Evolutionary conservation across 352 stramenopile genomes (phyloP).

Genomic region (Hyaloperonospora brassicae): DNA sequence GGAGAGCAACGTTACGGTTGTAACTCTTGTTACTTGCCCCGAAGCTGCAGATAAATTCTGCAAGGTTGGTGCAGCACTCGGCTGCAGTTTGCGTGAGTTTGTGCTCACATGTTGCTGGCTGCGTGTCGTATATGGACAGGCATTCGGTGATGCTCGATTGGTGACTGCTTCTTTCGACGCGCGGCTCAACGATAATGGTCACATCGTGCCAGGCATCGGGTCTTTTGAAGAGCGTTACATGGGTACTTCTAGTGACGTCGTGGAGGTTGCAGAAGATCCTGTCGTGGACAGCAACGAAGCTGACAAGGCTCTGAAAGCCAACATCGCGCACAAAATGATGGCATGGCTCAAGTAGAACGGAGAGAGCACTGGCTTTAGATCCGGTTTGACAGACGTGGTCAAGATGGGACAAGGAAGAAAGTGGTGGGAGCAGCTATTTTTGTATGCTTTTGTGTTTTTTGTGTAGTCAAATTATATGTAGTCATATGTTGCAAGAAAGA

Average conservation of each 20-base stretch:
- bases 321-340: constrained; percentile 32
- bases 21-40: constrained; percentile 72
- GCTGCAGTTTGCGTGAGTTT: constrained; percentile 2
- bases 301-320: constrained; percentile 34
- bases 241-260: constrained; percentile 26
- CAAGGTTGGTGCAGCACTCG: constrained; percentile 30
- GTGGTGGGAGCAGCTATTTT: too few species aligned
- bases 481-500: not conserved
- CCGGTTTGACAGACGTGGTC: too few species aligned
- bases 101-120: not conserved
- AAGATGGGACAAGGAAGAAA: too few species aligned
- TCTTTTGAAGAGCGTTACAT: constrained; percentile 70
- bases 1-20: constrained; percentile 71
- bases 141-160: constrained; percentile 61
- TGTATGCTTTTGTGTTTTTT: not conserved
- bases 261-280: constrained; percentile 32
- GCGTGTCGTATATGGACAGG: constrained; percentile 15
- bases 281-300: constrained; percentile 16
- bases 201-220: constrained; percentile 67
- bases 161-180: constrained; percentile 74
- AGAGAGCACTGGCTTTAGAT: constrained; percentile 1
- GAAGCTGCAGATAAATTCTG: constrained; percentile 76
- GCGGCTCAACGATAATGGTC: constrained; percentile 42
- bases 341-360: constrained; percentile 31
- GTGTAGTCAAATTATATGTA: not conserved